These are phyloP conservation scores for Bolboschoenoplectus hybrid DNA, from an alignment of 202 grass and related monocot genomes.

Conservation along the genomic window DNA sequence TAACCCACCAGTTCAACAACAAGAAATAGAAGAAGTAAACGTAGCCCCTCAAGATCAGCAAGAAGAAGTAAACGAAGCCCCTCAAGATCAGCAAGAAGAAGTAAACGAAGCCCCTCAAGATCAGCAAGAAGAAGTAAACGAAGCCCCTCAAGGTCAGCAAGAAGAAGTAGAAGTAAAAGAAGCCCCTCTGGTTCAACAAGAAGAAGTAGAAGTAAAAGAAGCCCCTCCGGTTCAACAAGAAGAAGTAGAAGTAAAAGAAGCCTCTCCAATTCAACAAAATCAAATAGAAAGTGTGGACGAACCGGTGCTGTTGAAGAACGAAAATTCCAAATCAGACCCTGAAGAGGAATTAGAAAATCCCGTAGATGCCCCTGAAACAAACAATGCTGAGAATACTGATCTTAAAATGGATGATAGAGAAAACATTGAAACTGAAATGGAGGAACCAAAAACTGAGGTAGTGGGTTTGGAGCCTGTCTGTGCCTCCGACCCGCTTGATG, in stretches of 20 bases:
- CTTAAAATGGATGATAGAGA: slow-evolving; percentile 13
- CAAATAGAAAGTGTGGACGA: not conserved
- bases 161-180: slow-evolving; percentile 42
- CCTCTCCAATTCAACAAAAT: slow-evolving; percentile 34
- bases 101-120: slow-evolving; percentile 29
- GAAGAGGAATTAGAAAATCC: slow-evolving; percentile 34
- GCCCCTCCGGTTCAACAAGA: slow-evolving; percentile 35
- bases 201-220: slow-evolving; percentile 38
- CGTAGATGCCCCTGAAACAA: slow-evolving; percentile 17
- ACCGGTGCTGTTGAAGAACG: slow-evolving; percentile 10
- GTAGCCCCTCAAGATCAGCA: slow-evolving; percentile 38
- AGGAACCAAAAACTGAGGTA: slow-evolving; percentile 21
- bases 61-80: slow-evolving; percentile 36
- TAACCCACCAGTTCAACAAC: slow-evolving; percentile 36
- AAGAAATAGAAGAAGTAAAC: slow-evolving; percentile 25
- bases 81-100: slow-evolving; percentile 41
- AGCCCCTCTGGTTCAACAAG: slow-evolving; percentile 36
- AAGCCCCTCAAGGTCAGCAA: slow-evolving; percentile 38
- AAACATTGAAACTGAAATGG: not conserved
- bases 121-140: slow-evolving; percentile 39
- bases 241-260: slow-evolving; percentile 37
- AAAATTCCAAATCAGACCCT: slow-evolving; percentile 4
- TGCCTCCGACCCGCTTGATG: slow-evolving; percentile 27
- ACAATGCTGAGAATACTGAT: slow-evolving; percentile 34
- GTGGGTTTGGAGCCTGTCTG: not conserved